Percentiles rank a stretch among this genome's conserved stretches.
Evolutionary conservation across 139 green algal genomes (phyloP).

Genomic region (Coelastrella sp.): DNA sequence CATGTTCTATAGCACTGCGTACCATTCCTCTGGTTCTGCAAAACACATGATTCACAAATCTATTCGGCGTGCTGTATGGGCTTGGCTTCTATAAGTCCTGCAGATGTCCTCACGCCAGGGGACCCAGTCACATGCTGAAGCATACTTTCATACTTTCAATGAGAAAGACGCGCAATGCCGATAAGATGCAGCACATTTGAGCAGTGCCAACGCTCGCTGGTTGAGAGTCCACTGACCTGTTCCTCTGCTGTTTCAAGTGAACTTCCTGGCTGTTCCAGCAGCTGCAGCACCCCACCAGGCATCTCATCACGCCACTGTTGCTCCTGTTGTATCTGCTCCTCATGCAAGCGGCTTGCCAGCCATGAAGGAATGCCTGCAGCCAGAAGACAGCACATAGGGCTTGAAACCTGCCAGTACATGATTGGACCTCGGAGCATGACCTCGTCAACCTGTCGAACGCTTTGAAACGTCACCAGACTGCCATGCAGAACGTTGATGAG

Average conservation of each 20-base stretch:
- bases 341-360: slow-evolving; percentile 18
- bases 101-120: too few species aligned
- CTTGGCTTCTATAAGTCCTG: too few species aligned
- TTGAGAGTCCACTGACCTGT: slow-evolving; percentile 4
- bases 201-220: neutral
- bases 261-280: neutral
- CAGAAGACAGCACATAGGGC: neutral
- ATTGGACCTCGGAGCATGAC: too few species aligned
- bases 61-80: too few species aligned
- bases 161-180: too few species aligned
- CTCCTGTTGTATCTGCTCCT: slow-evolving; percentile 30
- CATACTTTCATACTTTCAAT: too few species aligned
- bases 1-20: too few species aligned
- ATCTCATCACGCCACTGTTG: neutral
- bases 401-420: too few species aligned
- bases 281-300: slow-evolving; percentile 18
- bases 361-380: slow-evolving; percentile 15
- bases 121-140: too few species aligned
- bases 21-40: too few species aligned
- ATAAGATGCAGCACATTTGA: neutral
- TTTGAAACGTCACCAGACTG: neutral
- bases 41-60: too few species aligned
- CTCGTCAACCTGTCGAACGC: neutral
- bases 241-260: neutral
- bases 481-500: neutral